Conservation (phyloP, 352 stramenopile genomes). For the Phytophthora citricola region DNA sequence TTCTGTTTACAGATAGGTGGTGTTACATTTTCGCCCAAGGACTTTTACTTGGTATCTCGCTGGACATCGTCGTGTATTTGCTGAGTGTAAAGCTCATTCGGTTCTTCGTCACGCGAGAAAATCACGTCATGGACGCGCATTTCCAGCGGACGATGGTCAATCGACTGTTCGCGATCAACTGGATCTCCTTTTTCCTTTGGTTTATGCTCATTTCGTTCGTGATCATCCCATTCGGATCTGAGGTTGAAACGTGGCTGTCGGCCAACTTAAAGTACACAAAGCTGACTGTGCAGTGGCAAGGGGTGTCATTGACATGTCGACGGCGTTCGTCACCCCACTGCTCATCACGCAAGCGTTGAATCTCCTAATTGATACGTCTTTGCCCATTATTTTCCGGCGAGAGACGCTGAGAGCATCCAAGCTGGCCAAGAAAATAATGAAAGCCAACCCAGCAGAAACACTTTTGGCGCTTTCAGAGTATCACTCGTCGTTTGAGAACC, state of each 20-base stretch:
- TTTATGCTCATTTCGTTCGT: constrained; percentile 91
- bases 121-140: constrained; percentile 82
- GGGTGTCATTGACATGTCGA: constrained; percentile 90
- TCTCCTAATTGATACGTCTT: constrained; percentile 79
- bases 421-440: constrained; percentile 81
- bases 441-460: constrained; percentile 82
- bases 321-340: constrained; percentile 83
- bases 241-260: constrained; percentile 83
- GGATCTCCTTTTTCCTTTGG: constrained; percentile 92
- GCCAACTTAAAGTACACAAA: constrained; percentile 85
- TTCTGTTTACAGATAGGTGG: constrained; percentile 79
- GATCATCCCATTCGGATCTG: constrained; percentile 84
- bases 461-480: constrained; percentile 84
- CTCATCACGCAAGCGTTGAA: constrained; percentile 89
- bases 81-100: constrained; percentile 85
- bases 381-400: constrained; percentile 70
- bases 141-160: constrained; percentile 89
- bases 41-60: constrained; percentile 80
- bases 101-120: constrained; percentile 86
- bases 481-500: constrained; percentile 81
- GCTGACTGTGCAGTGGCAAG: constrained; percentile 84
- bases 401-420: constrained; percentile 79
- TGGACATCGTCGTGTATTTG: constrained; percentile 88
- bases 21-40: constrained; percentile 87
- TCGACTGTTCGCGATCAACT: constrained; percentile 89